Percentiles rank a stretch among this genome's conserved stretches.
Conservation (phyloP, 2,329 filamentous ascomycete genomes). For the Monosporascus sp. region DNA sequence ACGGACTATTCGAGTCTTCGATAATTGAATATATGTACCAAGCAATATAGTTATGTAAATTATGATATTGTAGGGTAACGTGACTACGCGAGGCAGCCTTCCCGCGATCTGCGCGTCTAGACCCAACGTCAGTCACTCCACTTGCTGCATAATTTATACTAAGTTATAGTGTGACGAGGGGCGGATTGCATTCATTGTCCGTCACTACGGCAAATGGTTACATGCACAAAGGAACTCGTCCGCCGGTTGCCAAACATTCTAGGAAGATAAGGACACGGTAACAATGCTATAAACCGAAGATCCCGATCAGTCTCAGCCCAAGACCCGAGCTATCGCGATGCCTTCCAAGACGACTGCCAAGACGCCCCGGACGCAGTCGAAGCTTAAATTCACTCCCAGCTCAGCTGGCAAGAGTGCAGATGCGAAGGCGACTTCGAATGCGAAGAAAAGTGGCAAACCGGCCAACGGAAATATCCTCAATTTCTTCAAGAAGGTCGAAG, state of each 20-base stretch:
- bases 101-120: neutral
- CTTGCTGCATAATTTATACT: too few species aligned
- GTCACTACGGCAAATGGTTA: too few species aligned
- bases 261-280: too few species aligned
- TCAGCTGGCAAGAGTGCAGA: slow-evolving; percentile 9
- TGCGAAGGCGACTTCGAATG: slow-evolving; percentile 14
- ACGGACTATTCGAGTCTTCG: rapidly evolving
- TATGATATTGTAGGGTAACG: neutral
- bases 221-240: too few species aligned
- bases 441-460: slow-evolving; percentile 26
- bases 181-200: too few species aligned
- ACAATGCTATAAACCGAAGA: neutral
- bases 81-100: neutral
- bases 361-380: slow-evolving; percentile 22
- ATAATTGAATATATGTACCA: neutral
- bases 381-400: slow-evolving; percentile 22
- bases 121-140: neutral
- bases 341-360: slow-evolving; percentile 11
- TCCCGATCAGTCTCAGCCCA: neutral
- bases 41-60: neutral
- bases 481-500: slow-evolving; percentile 68
- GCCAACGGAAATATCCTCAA: slow-evolving; percentile 63
- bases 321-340: slow-evolving; percentile 6
- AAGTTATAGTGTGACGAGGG: too few species aligned
- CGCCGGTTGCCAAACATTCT: too few species aligned